Evolutionary conservation across 164 flowering plant genomes (phyloP), one percentile per base, ranked within the genome.

Genomic region (Chimonanthus salicifolius): DNA sequence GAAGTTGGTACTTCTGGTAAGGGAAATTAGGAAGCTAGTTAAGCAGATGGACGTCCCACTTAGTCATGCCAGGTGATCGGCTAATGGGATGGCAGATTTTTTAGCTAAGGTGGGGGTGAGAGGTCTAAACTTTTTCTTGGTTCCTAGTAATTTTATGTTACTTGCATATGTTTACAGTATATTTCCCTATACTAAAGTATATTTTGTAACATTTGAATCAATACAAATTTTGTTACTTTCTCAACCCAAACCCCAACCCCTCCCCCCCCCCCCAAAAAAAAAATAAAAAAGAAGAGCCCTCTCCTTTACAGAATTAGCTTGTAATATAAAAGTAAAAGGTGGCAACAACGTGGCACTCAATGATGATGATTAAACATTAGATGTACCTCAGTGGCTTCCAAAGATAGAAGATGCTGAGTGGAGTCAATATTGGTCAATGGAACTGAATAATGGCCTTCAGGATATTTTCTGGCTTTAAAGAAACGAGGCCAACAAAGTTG

Each of bases 301-400:
- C 18, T 18, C 8, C 6, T 63, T 63, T 63, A 63, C 11, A 1
- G 21, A 20, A 63, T 13, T 18, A 8, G 66, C 66, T 18, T 18
- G 43, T 6, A 21, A 20, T 20, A 70, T 54, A 70, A 70, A 13
- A 21, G 47, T 44, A 16, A 7, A 3, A 33, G 33, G 33, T 33
- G 33, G 33, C 33, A 33, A 33, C 33, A 49, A 7, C 18, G 4
- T 13, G n/a, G 16, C 2, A 15, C 11, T 44, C 3, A 45, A 66
- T 16, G 68, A 66, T 33, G 6, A 66, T 66, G 68, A 66, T 66
- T 15, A 13, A 45, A 44, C 11, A 11, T 44, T 68, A 33, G 3
- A 64, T 11, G n/a, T 82, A 90, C 97, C 98, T 87, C 77, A 45
- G 74, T 49, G 49, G 81, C 64, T 64, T 87, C 93, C 20, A 82